Percentiles rank a stretch among this genome's conserved stretches.
These are phyloP conservation scores for Amanita phalloides DNA, from an alignment of 768 basidiomycete genomes.

Conservation along the genomic window DNA sequence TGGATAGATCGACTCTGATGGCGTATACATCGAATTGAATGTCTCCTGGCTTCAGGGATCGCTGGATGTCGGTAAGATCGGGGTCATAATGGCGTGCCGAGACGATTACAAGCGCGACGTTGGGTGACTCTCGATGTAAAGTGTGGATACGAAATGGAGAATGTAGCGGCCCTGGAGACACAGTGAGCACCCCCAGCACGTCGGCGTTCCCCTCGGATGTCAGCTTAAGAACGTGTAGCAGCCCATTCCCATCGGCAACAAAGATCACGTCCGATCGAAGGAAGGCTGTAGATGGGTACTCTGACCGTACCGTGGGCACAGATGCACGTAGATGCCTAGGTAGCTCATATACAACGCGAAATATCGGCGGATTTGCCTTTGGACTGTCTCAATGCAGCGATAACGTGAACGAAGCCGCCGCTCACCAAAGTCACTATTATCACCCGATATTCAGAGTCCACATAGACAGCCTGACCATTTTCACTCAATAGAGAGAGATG, in stretches of 20 bases:
- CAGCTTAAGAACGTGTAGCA: slow-evolving; percentile 48
- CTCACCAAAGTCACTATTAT: slow-evolving; percentile 58
- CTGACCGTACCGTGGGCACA: slow-evolving; percentile 34
- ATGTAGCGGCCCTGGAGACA: slow-evolving; percentile 30
- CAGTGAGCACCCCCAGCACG: slow-evolving; percentile 42
- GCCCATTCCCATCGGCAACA: slow-evolving; percentile 63
- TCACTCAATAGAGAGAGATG: slow-evolving; percentile 48
- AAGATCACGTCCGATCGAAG: slow-evolving; percentile 37
- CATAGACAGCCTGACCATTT: slow-evolving; percentile 44
- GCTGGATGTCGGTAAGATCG: slow-evolving; percentile 11
- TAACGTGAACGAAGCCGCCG: slow-evolving; percentile 4
- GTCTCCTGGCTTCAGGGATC: slow-evolving; percentile 16
- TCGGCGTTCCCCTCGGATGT: slow-evolving; percentile 25
- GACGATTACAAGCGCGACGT: slow-evolving; percentile 33
- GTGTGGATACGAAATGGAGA: slow-evolving; percentile 36
- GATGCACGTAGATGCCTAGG: slow-evolving; percentile 39
- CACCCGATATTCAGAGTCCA: slow-evolving; percentile 55
- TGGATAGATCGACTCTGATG: slow-evolving; percentile 36
- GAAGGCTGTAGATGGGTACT: slow-evolving; percentile 69
- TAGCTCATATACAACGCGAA: slow-evolving; percentile 48
- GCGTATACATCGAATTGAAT: slow-evolving; percentile 60
- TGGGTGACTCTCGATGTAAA: slow-evolving; percentile 25
- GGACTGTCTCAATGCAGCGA: slow-evolving; percentile 24
- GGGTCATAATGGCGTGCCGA: slow-evolving; percentile 45
- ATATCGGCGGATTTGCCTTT: slow-evolving; percentile 33